Evolutionary conservation across 2,329 filamentous ascomycete genomes (phyloP).

Genomic region (Trichoderma afroharzianum): DNA sequence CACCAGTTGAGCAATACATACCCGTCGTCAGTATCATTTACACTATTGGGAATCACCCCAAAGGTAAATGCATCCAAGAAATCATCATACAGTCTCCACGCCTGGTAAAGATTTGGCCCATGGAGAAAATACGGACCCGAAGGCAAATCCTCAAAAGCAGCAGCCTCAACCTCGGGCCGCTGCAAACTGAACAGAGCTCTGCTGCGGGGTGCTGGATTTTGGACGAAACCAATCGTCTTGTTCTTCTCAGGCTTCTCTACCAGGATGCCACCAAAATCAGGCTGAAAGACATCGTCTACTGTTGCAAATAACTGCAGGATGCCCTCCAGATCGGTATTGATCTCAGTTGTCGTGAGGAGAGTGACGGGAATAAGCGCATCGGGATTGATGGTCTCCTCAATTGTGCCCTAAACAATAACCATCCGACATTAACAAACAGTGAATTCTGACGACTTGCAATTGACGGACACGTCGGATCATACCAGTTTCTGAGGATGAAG

Average conservation of each 20-base stretch:
- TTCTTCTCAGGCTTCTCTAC: slow-evolving; percentile 36
- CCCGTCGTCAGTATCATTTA: slow-evolving; percentile 24
- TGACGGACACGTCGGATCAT: neutral
- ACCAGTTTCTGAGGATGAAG: slow-evolving; percentile 38
- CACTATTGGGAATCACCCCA: slow-evolving; percentile 37
- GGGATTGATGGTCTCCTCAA: slow-evolving; percentile 40
- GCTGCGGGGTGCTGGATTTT: slow-evolving; percentile 1
- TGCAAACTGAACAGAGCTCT: slow-evolving; percentile 24
- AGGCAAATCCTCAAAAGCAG: slow-evolving; percentile 29
- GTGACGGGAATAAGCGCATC: slow-evolving; percentile 41
- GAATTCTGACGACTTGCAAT: neutral
- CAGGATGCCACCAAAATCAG: slow-evolving; percentile 37
- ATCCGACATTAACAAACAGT: neutral
- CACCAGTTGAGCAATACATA: slow-evolving; percentile 15
- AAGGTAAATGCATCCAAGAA: slow-evolving; percentile 34
- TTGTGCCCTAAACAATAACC: slow-evolving; percentile 32
- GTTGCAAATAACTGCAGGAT: slow-evolving; percentile 32
- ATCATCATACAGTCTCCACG: slow-evolving; percentile 41
- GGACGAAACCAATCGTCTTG: neutral
- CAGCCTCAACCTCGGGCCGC: slow-evolving; percentile 14
- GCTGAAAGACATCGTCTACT: slow-evolving; percentile 38
- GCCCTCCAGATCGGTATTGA: slow-evolving; percentile 35
- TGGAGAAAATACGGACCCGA: slow-evolving; percentile 42
- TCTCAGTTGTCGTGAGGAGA: slow-evolving; percentile 36
- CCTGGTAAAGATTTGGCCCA: slow-evolving; percentile 39